Conservation (phyloP, 768 basidiomycete genomes). For the Suillus subluteus region DNA sequence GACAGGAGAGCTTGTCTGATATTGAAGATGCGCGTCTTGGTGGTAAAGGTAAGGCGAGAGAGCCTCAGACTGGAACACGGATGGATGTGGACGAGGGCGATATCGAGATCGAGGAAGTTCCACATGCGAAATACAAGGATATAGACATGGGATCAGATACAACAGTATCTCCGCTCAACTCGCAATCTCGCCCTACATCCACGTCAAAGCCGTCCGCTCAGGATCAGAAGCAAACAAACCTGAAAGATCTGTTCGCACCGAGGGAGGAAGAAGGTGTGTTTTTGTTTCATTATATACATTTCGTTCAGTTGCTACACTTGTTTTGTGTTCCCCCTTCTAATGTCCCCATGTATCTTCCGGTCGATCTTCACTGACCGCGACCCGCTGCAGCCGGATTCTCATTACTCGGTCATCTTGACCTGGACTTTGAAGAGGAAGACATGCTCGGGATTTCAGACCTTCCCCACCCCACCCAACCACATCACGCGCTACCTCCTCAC, state of each 20-base stretch:
- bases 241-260: slow-evolving; percentile 79
- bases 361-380: background rate
- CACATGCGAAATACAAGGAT: slow-evolving; percentile 15
- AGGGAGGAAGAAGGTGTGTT: slow-evolving; percentile 64
- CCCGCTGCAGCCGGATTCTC: slow-evolving; percentile 62
- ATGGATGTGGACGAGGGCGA: slow-evolving; percentile 25
- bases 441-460: slow-evolving; percentile 35
- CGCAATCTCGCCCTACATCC: background rate
- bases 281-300: background rate
- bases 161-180: background rate
- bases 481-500: slow-evolving; percentile 1
- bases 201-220: background rate
- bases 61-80: slow-evolving; percentile 14
- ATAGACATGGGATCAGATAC: background rate
- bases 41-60: slow-evolving; percentile 24
- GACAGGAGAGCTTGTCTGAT: slow-evolving; percentile 60
- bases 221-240: slow-evolving; percentile 33
- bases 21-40: slow-evolving; percentile 39
- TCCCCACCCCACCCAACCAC: slow-evolving; percentile 17
- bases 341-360: background rate
- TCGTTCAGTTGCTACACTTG: background rate
- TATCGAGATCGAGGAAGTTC: slow-evolving; percentile 26
- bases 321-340: background rate
- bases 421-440: slow-evolving; percentile 73
- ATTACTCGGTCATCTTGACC: slow-evolving; percentile 71